Evolutionary conservation across 2,329 filamentous ascomycete species (phyloP).

Genomic region (Aaosphaeria pasadenensis): DNA sequence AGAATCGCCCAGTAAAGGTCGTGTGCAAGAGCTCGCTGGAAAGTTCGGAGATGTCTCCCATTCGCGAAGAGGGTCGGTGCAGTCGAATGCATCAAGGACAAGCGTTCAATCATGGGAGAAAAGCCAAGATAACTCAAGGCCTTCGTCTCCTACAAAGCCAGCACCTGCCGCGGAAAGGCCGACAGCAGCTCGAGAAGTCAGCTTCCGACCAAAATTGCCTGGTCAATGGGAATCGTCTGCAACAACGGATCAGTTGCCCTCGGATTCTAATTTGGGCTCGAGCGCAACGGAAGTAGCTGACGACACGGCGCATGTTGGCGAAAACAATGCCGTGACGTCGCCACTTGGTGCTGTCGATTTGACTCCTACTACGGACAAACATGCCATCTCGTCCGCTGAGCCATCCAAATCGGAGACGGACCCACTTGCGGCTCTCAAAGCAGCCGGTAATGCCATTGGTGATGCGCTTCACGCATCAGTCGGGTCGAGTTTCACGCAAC

Average conservation of each 20-base stretch:
- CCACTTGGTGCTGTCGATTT: constrained; percentile 29
- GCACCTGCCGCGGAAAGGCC: constrained; percentile 18
- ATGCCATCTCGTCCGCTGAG: constrained; percentile 18
- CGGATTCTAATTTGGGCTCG: constrained; percentile 26
- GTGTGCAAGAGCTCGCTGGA: constrained; percentile 51
- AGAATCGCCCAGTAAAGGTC: constrained; percentile 48
- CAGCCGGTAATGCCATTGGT: constrained; percentile 48
- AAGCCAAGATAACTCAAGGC: constrained; percentile 35
- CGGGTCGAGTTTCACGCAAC: constrained; percentile 24
- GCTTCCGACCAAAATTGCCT: constrained; percentile 52
- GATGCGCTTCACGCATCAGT: constrained; percentile 43
- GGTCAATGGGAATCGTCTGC: constrained; percentile 54
- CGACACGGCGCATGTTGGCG: neutral
- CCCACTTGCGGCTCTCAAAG: constrained; percentile 42
- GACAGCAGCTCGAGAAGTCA: constrained; percentile 28
- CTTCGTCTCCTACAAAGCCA: constrained; percentile 28
- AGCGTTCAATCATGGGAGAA: constrained; percentile 40
- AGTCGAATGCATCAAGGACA: constrained; percentile 41
- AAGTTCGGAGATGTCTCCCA: constrained; percentile 47
- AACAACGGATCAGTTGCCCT: constrained; percentile 36
- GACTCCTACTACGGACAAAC: constrained; percentile 37
- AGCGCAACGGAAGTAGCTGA: constrained; percentile 16
- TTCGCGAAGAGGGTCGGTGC: constrained; percentile 46
- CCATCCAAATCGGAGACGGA: constrained; percentile 7
- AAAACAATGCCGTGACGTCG: constrained; percentile 4